A percentile compares a stretch with the other conserved stretches of the same genome.
phyloP scores from a whole-genome alignment of 345 rosid species.

The Boechera stricta region DNA sequence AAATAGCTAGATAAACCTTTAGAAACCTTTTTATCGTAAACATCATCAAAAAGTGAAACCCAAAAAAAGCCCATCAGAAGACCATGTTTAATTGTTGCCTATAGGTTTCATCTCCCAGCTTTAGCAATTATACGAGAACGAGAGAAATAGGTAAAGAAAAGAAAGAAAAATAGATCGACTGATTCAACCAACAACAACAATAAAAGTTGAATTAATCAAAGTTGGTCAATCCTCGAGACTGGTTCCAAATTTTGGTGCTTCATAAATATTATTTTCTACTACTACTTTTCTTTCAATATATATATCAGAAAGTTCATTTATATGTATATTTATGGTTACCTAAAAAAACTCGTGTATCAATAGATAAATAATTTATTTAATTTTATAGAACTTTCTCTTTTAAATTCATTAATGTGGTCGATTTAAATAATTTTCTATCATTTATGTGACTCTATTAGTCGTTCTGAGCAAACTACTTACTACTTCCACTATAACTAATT shows the following conservation, averaged over 20 bases:
- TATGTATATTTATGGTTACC: neutral
- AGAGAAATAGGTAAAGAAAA: neutral
- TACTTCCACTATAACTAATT: neutral
- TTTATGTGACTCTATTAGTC: neutral
- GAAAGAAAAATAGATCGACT: neutral
- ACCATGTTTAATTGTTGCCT: neutral
- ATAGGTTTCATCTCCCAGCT: no score
- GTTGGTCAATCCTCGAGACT: slow-evolving; percentile 13
- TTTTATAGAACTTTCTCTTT: neutral
- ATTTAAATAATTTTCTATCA: no score
- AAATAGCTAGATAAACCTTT: no score
- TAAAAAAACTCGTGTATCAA: neutral
- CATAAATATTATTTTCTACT: neutral
- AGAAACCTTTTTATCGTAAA: no score
- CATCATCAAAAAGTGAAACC: no score
- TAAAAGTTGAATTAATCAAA: slow-evolving; percentile 6
- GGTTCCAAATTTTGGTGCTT: slow-evolving; percentile 29
- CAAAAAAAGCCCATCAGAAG: neutral
- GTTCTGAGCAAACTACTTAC: slow-evolving; percentile 6
- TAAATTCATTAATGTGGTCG: neutral
- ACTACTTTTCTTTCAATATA: no score
- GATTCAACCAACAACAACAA: slow-evolving; percentile 15
- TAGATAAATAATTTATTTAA: neutral
- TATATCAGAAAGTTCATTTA: neutral
- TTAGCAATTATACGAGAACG: neutral